Conservation (phyloP, 208 protist genomes). For the Porcisia deanei region DNA sequence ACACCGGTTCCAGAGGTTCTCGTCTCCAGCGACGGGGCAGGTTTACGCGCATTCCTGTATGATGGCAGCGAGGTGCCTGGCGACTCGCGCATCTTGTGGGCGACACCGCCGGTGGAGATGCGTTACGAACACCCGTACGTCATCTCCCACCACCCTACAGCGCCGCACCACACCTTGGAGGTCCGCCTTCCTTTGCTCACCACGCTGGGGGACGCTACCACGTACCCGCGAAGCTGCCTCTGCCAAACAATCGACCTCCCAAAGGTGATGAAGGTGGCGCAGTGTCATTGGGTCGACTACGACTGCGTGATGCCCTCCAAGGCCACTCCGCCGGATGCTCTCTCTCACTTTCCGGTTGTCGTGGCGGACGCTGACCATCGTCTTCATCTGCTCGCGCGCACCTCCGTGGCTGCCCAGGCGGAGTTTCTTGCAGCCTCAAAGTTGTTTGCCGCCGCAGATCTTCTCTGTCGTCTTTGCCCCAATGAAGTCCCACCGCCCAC, state of each 20-base stretch:
- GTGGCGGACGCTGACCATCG: slow-evolving; percentile 30
- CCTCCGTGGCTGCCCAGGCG: slow-evolving; percentile 31
- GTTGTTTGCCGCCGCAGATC: slow-evolving; percentile 40
- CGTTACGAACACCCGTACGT: slow-evolving; percentile 68
- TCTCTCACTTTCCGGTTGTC: slow-evolving; percentile 41
- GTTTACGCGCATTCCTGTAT: slow-evolving; percentile 43
- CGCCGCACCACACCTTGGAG: slow-evolving; percentile 36
- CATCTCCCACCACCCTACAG: slow-evolving; percentile 38
- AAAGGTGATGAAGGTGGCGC: slow-evolving; percentile 24
- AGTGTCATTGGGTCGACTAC: slow-evolving; percentile 52
- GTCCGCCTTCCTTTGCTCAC: slow-evolving; percentile 63
- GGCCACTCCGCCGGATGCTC: slow-evolving; percentile 10
- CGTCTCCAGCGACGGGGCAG: slow-evolving; percentile 38
- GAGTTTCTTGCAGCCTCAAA: slow-evolving; percentile 27
- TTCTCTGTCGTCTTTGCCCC: slow-evolving; percentile 64
- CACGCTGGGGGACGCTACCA: slow-evolving; percentile 14
- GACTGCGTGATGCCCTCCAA: slow-evolving; percentile 41
- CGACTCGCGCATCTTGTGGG: slow-evolving; percentile 21
- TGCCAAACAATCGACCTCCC: slow-evolving; percentile 27
- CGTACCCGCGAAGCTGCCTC: slow-evolving; percentile 2
- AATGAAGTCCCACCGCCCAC: slow-evolving; percentile 42
- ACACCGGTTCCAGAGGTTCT: slow-evolving; percentile 71
- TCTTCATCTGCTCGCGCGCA: slow-evolving; percentile 41
- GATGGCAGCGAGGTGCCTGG: slow-evolving; percentile 66
- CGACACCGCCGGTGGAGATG: slow-evolving; percentile 22